Evolutionary conservation across 169 alveolate genomes (phyloP).

Genomic region (Babesia gibsoni): DNA sequence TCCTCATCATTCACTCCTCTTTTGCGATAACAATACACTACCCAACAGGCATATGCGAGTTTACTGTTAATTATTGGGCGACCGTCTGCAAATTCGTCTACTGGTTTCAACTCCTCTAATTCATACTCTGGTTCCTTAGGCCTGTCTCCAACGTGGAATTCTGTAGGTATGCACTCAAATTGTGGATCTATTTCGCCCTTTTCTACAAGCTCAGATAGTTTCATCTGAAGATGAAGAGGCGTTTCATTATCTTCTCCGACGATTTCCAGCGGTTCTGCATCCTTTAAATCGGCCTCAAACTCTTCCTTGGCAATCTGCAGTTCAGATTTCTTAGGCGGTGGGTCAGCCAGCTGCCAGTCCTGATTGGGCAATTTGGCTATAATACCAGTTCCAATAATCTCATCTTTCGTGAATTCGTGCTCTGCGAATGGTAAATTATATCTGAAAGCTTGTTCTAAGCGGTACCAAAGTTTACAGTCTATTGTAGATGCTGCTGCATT

Average conservation of each 20-base stretch:
- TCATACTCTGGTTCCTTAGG: slow-evolving; percentile 37
- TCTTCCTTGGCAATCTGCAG: slow-evolving; percentile 2
- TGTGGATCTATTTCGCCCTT: slow-evolving; percentile 34
- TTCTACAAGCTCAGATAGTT: slow-evolving; percentile 23
- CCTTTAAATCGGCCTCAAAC: background rate
- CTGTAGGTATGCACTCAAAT: slow-evolving; percentile 40
- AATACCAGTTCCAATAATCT: slow-evolving; percentile 30
- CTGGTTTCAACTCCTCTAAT: background rate
- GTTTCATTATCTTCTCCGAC: slow-evolving; percentile 27
- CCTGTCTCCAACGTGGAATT: slow-evolving; percentile 45
- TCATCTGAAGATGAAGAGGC: slow-evolving; percentile 15
- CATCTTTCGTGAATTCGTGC: background rate
- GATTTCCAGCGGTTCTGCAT: slow-evolving; percentile 15
- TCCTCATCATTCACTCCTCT: slow-evolving; percentile 14
- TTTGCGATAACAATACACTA: slow-evolving; percentile 49
- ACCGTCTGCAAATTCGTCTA: background rate
- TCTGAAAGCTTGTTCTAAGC: slow-evolving; percentile 37
- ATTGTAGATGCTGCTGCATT: slow-evolving; percentile 24
- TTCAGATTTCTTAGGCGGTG: slow-evolving; percentile 2
- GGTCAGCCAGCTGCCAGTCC: slow-evolving; percentile 58
- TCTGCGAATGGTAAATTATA: slow-evolving; percentile 2
- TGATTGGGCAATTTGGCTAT: slow-evolving; percentile 12
- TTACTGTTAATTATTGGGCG: slow-evolving; percentile 8
- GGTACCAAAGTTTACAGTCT: slow-evolving; percentile 46
- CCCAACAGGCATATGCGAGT: slow-evolving; percentile 45